Evolutionary conservation across 495 filamentous ascomycete genomes (phyloP).

Genomic region (Lasiosphaeris hirsuta): DNA sequence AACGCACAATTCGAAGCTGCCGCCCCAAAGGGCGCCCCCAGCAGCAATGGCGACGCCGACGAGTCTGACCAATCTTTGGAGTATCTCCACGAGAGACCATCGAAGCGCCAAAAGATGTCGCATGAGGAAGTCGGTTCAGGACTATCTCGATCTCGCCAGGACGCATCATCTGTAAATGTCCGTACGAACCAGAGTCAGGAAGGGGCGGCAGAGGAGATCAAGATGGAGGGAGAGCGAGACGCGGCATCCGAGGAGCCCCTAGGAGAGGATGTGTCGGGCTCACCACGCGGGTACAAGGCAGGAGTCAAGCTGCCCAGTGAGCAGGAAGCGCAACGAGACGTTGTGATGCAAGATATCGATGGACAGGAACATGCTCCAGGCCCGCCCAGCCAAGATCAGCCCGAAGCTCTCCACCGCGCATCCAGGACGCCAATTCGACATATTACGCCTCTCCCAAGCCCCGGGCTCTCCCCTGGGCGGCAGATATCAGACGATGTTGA

Average conservation of each 20-base stretch:
- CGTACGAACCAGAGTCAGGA: background rate
- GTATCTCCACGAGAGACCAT: conserved; percentile 28
- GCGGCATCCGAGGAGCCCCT: background rate
- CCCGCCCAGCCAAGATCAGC: conserved; percentile 5
- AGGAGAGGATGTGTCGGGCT: background rate
- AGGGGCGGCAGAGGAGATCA: background rate
- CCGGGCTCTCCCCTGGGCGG: background rate
- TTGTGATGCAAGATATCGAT: conserved; percentile 4
- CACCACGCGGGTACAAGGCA: background rate
- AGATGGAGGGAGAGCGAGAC: too few relatives aligned
- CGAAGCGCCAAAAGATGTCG: conserved; percentile 41
- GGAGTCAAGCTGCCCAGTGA: background rate
- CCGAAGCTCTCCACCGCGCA: background rate
- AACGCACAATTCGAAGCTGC: conserved; percentile 59
- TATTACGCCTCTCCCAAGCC: conserved; percentile 9
- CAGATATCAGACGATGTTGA: conserved; percentile 9
- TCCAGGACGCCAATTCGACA: background rate
- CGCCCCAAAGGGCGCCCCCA: conserved; percentile 21
- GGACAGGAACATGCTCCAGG: conserved; percentile 15
- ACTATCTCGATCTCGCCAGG: background rate
- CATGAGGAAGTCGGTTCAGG: conserved; percentile 18
- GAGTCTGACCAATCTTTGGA: conserved; percentile 15
- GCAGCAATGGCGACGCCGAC: conserved; percentile 11
- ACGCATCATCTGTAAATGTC: conserved; percentile 3
- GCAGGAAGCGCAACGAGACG: background rate